Conservation (phyloP, 1,284 basidiomycete genomes). For the Malassezia sympodialis region DNA sequence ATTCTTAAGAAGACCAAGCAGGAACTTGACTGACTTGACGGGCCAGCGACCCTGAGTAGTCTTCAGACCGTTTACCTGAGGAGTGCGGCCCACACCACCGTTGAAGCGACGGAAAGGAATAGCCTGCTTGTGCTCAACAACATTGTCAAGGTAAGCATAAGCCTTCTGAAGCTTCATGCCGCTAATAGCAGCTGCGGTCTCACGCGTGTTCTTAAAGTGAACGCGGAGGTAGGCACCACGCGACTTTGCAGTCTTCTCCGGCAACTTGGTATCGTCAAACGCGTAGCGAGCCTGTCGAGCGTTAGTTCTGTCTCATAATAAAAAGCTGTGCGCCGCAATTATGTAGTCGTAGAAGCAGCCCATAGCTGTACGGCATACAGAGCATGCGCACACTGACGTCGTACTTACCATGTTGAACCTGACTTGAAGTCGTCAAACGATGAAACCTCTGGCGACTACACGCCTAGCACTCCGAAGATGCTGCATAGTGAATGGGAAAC, state of each 20-base stretch:
- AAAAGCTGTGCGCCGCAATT: background rate
- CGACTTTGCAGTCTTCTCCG: conserved; percentile 52
- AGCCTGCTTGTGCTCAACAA: conserved; percentile 90
- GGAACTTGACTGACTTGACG: conserved; percentile 95
- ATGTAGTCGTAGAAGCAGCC: background rate
- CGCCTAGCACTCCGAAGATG: background rate
- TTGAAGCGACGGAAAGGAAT: conserved; percentile 95
- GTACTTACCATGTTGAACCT: conserved; percentile 14
- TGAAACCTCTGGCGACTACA: background rate
- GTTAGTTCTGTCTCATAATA: background rate
- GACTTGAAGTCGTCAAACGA: conserved; percentile 19
- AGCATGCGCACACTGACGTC: background rate
- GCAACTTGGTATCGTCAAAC: conserved; percentile 45
- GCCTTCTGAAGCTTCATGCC: conserved; percentile 93
- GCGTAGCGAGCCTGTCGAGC: conserved; percentile 43
- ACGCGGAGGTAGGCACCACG: conserved; percentile 95
- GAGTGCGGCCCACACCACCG: conserved; percentile 91
- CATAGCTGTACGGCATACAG: background rate
- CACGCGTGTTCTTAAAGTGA: conserved; percentile 99
- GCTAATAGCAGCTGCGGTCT: conserved; percentile 52
- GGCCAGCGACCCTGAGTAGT: conserved; percentile 98
- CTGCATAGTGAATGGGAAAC: conserved; percentile 1
- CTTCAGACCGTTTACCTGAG: conserved; percentile 96
- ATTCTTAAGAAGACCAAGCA: conserved; percentile 91
- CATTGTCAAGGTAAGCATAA: conserved; percentile 85